A percentile compares a stretch with the other conserved stretches of the same genome.
Evolutionary conservation across 805 yeast species (phyloP).

Genomic region (Candida nitratophila): DNA sequence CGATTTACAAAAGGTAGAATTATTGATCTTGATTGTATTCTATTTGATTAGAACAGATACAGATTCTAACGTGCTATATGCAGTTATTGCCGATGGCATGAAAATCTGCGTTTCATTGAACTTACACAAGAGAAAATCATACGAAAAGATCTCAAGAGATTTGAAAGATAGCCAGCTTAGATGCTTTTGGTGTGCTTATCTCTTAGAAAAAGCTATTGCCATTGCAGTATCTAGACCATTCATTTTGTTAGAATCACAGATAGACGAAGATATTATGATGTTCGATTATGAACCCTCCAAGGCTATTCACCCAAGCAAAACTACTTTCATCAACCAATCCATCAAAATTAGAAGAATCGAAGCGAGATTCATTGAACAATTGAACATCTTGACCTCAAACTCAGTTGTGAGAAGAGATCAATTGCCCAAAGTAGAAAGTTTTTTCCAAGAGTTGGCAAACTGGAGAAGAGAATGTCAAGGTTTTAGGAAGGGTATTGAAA

Average conservation of each 20-base stretch:
- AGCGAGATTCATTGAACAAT: conserved; percentile 47
- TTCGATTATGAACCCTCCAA: conserved; percentile 38
- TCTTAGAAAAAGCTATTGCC: conserved; percentile 55
- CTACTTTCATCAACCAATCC: conserved; percentile 49
- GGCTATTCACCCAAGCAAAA: conserved; percentile 26
- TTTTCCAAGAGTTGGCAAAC: conserved; percentile 44
- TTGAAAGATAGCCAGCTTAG: conserved; percentile 36
- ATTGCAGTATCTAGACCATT: conserved; percentile 57
- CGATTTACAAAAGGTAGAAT: conserved; percentile 42
- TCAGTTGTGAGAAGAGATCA: conserved; percentile 28
- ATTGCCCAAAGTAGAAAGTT: conserved; percentile 43
- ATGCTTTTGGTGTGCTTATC: conserved; percentile 58
- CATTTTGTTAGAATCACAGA: conserved; percentile 41
- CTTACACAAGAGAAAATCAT: conserved; percentile 30
- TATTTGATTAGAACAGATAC: conserved; percentile 55
- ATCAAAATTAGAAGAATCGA: conserved; percentile 52
- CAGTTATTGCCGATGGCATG: conserved; percentile 48
- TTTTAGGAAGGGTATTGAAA: conserved; percentile 43
- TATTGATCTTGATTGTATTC: conserved; percentile 43
- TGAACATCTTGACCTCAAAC: conserved; percentile 31
- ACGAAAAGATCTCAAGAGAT: conserved; percentile 20
- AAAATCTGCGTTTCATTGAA: conserved; percentile 31
- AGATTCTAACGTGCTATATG: conserved; percentile 48
- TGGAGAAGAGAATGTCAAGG: conserved; percentile 52
- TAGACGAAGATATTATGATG: conserved; percentile 41